Conservation (phyloP, 2,329 filamentous ascomycete genomes). For the Nemania serpens region DNA sequence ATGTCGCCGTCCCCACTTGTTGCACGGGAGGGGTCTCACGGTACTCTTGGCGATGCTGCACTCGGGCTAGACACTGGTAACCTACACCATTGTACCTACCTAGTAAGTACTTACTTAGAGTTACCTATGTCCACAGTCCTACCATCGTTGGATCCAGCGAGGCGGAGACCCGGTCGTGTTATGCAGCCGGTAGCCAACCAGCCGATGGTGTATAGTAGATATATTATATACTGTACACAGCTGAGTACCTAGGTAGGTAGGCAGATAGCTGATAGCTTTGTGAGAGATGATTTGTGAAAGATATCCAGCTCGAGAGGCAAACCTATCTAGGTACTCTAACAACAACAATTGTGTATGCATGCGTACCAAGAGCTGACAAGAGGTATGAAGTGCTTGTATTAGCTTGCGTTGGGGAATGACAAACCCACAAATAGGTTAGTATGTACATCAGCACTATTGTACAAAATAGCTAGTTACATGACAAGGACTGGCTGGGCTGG, state of each 20-base stretch:
- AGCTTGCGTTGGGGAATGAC: no score
- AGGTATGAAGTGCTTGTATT: no score
- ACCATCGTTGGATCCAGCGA: constrained; percentile 21
- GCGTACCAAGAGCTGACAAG: no score
- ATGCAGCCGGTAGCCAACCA: constrained; percentile 10
- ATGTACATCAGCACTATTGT: no score
- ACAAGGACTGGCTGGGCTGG: not conserved
- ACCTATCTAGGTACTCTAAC: no score
- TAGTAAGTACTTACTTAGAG: not conserved
- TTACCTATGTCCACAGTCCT: not conserved
- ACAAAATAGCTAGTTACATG: no score
- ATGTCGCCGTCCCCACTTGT: constrained; percentile 18
- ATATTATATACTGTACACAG: not conserved
- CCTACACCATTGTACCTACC: not conserved
- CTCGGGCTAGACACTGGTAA: not conserved
- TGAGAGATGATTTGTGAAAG: no score
- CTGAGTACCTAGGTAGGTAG: not conserved
- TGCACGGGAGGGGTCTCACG: constrained; percentile 13
- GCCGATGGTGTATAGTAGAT: no score
- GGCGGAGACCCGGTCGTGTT: constrained; percentile 5
- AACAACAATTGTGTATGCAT: no score
- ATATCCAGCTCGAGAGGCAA: no score
- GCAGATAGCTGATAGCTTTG: not conserved
- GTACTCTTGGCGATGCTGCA: constrained; percentile 1
- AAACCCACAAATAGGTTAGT: not conserved